phyloP scores from a whole-genome alignment of 441 rosid species.

The Aquilaria agallochum region DNA sequence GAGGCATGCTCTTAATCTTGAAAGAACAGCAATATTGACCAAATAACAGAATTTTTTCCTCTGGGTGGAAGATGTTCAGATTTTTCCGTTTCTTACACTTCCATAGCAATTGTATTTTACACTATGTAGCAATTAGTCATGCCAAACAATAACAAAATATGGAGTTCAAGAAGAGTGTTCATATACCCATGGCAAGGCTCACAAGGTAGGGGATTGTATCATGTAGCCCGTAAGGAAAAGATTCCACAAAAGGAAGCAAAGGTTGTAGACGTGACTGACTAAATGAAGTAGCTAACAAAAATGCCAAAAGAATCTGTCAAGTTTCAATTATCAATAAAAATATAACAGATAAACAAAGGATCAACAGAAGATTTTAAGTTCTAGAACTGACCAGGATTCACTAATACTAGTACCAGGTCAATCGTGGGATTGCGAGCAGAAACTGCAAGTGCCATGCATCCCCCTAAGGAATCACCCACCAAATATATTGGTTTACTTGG shows the following conservation, averaged over 20 bases:
- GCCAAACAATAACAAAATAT: no score
- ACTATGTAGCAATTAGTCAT: no score
- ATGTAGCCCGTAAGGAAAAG: slow-evolving; percentile 59
- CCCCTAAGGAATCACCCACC: slow-evolving; percentile 59
- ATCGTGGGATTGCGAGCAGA: slow-evolving; percentile 56
- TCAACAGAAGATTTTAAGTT: slow-evolving; percentile 5
- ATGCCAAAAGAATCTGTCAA: slow-evolving; percentile 16
- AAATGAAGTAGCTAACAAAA: slow-evolving; percentile 62
- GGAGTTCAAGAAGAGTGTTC: neutral
- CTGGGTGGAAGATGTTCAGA: no score
- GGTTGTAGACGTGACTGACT: slow-evolving; percentile 65
- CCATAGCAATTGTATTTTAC: no score
- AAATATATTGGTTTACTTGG: slow-evolving; percentile 55
- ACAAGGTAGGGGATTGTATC: slow-evolving; percentile 52
- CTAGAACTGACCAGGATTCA: slow-evolving; percentile 59
- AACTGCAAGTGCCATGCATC: slow-evolving; percentile 56
- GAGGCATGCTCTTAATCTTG: no score
- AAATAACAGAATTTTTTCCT: no score
- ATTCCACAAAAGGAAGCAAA: slow-evolving; percentile 55
- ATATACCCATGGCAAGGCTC: slow-evolving; percentile 56
- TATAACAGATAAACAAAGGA: slow-evolving; percentile 4
- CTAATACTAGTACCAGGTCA: slow-evolving; percentile 45
- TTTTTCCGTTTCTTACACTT: no score
- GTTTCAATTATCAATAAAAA: neutral
- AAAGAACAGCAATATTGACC: no score